These are phyloP conservation scores for Nepenthes gracilis DNA, from an alignment of 148 eudicot genomes.

Conservation along the genomic window DNA sequence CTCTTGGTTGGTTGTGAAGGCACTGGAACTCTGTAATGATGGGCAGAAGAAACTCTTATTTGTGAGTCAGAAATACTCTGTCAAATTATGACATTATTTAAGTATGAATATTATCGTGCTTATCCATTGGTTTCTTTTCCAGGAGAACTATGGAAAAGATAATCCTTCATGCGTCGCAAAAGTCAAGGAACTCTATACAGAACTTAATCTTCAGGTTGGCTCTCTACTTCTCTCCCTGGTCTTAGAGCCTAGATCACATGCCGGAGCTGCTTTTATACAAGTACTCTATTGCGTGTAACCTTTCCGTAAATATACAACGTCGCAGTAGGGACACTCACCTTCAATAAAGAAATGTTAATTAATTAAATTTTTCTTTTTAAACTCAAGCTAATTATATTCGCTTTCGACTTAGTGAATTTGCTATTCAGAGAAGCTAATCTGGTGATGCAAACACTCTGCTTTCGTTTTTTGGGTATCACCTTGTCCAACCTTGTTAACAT, in stretches of 20 bases:
- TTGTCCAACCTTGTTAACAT: neutral
- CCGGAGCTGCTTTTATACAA: no score
- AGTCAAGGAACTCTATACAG: slow-evolving; percentile 68
- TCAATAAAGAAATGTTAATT: no score
- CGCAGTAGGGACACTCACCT: no score
- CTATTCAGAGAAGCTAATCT: no score
- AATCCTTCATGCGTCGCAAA: slow-evolving; percentile 61
- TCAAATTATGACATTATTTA: neutral
- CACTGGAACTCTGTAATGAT: slow-evolving; percentile 53
- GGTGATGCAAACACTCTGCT: neutral
- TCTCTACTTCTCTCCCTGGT: no score
- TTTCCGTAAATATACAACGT: no score
- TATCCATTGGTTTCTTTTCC: slow-evolving; percentile 1
- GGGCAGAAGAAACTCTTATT: slow-evolving; percentile 54
- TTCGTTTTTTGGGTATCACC: neutral
- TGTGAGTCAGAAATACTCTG: slow-evolving; percentile 24
- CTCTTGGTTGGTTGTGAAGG: slow-evolving; percentile 92
- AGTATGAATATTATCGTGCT: slow-evolving; percentile 1
- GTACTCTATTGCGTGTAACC: no score
- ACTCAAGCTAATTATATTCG: no score
- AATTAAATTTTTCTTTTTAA: no score
- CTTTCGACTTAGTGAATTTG: no score
- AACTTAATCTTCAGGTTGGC: slow-evolving; percentile 56
- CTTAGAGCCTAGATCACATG: no score
- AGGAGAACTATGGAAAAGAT: slow-evolving; percentile 89